These are phyloP conservation scores for Stachybotrys chlorohalonatus DNA, from an alignment of 2,329 filamentous ascomycete species.

Conservation along the genomic window DNA sequence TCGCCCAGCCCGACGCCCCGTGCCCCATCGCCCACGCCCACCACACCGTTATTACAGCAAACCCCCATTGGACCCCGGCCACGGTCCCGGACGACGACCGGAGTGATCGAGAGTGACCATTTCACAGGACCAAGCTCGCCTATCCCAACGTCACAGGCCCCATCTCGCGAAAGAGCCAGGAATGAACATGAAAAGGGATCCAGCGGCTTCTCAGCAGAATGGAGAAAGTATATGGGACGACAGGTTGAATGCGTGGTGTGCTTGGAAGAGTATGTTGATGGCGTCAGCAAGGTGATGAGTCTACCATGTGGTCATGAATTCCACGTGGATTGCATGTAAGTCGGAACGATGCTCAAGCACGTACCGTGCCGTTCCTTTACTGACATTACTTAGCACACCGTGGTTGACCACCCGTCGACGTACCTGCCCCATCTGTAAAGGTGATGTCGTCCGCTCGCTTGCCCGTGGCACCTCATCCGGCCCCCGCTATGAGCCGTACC, in stretches of 20 bases:
- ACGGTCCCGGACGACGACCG: constrained; percentile 57
- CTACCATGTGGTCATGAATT: constrained; percentile 96
- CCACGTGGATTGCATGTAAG: constrained; percentile 97
- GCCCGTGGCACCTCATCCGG: constrained; percentile 42
- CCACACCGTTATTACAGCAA: constrained; percentile 69
- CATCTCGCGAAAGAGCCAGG: constrained; percentile 19
- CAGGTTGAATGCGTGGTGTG: constrained; percentile 92
- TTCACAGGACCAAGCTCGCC: constrained; percentile 33
- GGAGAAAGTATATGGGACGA: constrained; percentile 58
- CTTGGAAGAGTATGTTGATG: constrained; percentile 91
- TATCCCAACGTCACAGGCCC: constrained; percentile 25
- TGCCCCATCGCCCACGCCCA: constrained; percentile 60
- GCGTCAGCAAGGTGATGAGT: constrained; percentile 92
- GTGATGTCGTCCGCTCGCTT: constrained; percentile 75
- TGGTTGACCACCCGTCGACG: constrained; percentile 92
- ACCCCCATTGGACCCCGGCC: constrained; percentile 44
- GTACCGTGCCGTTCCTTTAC: constrained; percentile 4
- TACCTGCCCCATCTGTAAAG: constrained; percentile 98
- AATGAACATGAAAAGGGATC: constrained; percentile 40
- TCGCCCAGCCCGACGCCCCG: constrained; percentile 37
- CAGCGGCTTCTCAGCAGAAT: constrained; percentile 36
- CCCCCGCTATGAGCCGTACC: constrained; percentile 45
- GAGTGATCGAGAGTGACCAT: constrained; percentile 42
- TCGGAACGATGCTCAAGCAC: constrained; percentile 16
- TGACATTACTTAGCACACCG: constrained; percentile 57